These are phyloP conservation scores for Pilatotrama ljubarskyi DNA, from an alignment of 768 basidiomycete genomes.

Conservation along the genomic window DNA sequence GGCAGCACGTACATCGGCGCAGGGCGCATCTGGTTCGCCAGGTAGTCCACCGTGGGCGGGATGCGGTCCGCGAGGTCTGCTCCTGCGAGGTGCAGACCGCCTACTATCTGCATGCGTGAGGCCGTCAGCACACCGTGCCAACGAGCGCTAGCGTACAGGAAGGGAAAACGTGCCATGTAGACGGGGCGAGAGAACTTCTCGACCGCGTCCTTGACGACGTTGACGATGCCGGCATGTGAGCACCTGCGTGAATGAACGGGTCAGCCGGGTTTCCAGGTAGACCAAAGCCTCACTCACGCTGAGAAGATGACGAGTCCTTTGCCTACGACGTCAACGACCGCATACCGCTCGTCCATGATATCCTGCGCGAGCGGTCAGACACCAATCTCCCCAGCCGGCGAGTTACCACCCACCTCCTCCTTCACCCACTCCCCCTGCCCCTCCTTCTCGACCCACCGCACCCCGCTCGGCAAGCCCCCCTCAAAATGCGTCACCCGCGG, in stretches of 20 bases:
- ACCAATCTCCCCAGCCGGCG: no score
- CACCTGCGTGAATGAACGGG: slow-evolving; percentile 39
- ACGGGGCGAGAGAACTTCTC: slow-evolving; percentile 63
- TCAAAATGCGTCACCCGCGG: slow-evolving; percentile 71
- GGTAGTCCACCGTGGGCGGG: slow-evolving; percentile 67
- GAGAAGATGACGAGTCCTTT: slow-evolving; percentile 84
- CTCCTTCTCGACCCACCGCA: slow-evolving; percentile 52
- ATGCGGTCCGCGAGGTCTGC: slow-evolving; percentile 65
- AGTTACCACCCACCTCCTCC: slow-evolving; percentile 48
- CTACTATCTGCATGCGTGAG: slow-evolving; percentile 54
- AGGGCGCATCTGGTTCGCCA: slow-evolving; percentile 60
- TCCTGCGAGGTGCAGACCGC: slow-evolving; percentile 82
- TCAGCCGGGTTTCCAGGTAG: neutral
- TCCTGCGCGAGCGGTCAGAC: slow-evolving; percentile 41
- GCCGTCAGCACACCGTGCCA: neutral
- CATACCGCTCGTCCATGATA: slow-evolving; percentile 84
- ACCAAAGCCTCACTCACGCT: slow-evolving; percentile 52
- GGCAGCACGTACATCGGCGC: slow-evolving; percentile 72
- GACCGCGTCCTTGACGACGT: slow-evolving; percentile 74
- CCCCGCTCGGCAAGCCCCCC: slow-evolving; percentile 62
- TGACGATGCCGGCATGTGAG: slow-evolving; percentile 83
- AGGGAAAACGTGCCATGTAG: slow-evolving; percentile 58
- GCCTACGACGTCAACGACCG: slow-evolving; percentile 72
- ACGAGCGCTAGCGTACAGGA: neutral
- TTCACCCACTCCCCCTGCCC: slow-evolving; percentile 44